Conservation (phyloP, 352 stramenopile genomes). For the Aphanomyces invadans region DNA sequence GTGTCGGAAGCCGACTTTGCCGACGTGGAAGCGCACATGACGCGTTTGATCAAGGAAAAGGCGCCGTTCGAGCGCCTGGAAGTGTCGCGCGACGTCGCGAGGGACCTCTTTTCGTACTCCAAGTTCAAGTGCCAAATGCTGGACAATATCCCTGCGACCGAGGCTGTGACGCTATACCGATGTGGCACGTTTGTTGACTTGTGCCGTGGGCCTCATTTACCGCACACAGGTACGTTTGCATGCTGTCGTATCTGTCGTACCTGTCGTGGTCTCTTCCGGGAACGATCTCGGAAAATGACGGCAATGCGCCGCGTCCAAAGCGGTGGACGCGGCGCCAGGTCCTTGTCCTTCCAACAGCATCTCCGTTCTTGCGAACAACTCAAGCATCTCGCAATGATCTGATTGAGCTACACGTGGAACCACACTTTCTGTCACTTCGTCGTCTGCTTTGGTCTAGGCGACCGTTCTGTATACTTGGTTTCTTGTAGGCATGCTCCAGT, state of each 20-base stretch:
- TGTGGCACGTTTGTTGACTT: conserved; percentile 97
- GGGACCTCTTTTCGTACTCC: conserved; percentile 87
- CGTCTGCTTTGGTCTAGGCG: not conserved
- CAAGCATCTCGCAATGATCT: conserved; percentile 58
- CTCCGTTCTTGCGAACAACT: conserved; percentile 56
- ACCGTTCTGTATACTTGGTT: not conserved
- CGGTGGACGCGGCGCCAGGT: not conserved
- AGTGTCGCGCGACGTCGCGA: conserved; percentile 84
- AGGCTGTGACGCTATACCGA: conserved; percentile 93
- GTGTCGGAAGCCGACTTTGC: conserved; percentile 67
- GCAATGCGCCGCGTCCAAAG: not conserved
- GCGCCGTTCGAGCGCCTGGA: conserved; percentile 91
- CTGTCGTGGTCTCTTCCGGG: not conserved
- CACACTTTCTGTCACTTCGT: conserved; percentile 33
- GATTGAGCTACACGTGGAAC: conserved; percentile 77
- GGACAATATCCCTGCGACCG: conserved; percentile 92
- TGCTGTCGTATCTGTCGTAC: conserved; percentile 31
- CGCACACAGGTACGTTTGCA: conserved; percentile 82
- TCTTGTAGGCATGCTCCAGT: conserved; percentile 69
- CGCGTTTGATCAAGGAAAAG: conserved; percentile 92
- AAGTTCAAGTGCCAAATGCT: conserved; percentile 96
- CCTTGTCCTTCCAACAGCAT: conserved; percentile 3
- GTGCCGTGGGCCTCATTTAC: conserved; percentile 94
- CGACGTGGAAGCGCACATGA: conserved; percentile 84
- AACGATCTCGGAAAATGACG: not conserved